Conservation (phyloP, 495 filamentous ascomycete species). For the Viridothelium virens region DNA sequence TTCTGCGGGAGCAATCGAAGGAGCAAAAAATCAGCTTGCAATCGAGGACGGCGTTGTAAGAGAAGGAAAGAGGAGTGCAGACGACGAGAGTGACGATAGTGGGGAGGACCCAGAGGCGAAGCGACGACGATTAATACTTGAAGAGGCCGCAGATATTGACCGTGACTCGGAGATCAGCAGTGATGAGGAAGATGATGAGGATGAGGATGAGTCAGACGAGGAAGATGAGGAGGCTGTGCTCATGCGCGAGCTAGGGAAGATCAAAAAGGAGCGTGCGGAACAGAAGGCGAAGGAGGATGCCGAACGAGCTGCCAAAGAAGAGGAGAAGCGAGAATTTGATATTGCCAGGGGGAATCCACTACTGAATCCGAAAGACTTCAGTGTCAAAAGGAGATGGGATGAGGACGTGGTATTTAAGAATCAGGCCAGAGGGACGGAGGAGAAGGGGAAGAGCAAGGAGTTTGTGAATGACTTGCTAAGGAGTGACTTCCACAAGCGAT, state of each 20-base stretch:
- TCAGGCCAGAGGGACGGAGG: slow-evolving; percentile 89
- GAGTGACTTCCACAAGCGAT: slow-evolving; percentile 94
- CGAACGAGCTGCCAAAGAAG: slow-evolving; percentile 65
- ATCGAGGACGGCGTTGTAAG: slow-evolving; percentile 17
- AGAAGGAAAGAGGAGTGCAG: slow-evolving; percentile 32
- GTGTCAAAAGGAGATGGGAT: slow-evolving; percentile 82
- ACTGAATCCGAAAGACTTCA: slow-evolving; percentile 69
- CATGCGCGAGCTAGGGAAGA: slow-evolving; percentile 87
- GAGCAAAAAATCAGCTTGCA: slow-evolving; percentile 6
- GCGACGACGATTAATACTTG: slow-evolving; percentile 67
- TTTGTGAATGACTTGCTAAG: slow-evolving; percentile 96
- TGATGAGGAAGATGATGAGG: slow-evolving; percentile 55
- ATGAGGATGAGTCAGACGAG: slow-evolving; percentile 58
- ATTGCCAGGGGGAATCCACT: slow-evolving; percentile 91
- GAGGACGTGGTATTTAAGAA: slow-evolving; percentile 99
- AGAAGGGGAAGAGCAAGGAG: slow-evolving; percentile 80
- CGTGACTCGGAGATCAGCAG: slow-evolving; percentile 74
- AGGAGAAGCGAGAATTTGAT: slow-evolving; percentile 75
- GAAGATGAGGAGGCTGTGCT: slow-evolving; percentile 88
- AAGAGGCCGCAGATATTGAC: slow-evolving; percentile 83
- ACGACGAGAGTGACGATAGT: slow-evolving; percentile 35
- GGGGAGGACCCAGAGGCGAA: slow-evolving; percentile 77
- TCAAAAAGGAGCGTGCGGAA: slow-evolving; percentile 81
- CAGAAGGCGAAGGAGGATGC: slow-evolving; percentile 69
- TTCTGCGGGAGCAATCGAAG: slow-evolving; percentile 10